A percentile compares a stretch with the other conserved stretches of the same genome.
Evolutionary conservation across 139 green algal species (phyloP).

Genomic region (Yamagishiella unicocca): DNA sequence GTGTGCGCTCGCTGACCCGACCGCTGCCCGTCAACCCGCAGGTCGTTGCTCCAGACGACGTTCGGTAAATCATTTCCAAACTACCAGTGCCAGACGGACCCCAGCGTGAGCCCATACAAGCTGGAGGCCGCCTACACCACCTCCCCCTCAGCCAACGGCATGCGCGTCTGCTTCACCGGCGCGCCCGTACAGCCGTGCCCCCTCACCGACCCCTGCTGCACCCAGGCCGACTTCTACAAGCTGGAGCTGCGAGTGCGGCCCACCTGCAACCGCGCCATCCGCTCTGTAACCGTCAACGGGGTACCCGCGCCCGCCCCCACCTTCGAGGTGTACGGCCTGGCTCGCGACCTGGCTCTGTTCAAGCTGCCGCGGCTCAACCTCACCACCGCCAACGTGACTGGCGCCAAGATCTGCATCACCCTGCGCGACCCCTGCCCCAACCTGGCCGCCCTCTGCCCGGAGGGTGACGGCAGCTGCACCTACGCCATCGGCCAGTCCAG

Average conservation of each 20-base stretch:
- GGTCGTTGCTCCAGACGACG: background rate
- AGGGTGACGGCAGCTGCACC: conserved; percentile 41
- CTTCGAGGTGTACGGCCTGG: conserved; percentile 21
- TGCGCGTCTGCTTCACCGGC: conserved; percentile 41
- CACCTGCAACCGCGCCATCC: conserved; percentile 34
- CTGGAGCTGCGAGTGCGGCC: conserved; percentile 29
- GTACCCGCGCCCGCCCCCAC: background rate
- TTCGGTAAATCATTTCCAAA: background rate
- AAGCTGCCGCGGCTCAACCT: conserved; percentile 41
- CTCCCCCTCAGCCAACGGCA: conserved; percentile 34
- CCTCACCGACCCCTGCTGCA: conserved; percentile 6
- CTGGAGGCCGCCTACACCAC: conserved; percentile 30
- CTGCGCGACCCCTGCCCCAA: conserved; percentile 47
- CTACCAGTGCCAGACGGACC: conserved; percentile 12
- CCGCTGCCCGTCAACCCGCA: too few species aligned
- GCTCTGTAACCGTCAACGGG: conserved; percentile 41
- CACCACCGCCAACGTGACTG: background rate
- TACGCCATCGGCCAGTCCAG: conserved; percentile 18
- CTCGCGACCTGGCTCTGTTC: conserved; percentile 13
- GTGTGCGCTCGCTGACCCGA: too few species aligned
- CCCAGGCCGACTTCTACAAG: conserved; percentile 31
- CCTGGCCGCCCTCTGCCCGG: conserved; percentile 27
- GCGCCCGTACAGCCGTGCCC: conserved; percentile 26
- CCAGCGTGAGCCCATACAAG: conserved; percentile 14
- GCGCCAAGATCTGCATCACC: conserved; percentile 47